Conservation (phyloP, 2,329 filamentous ascomycete genomes). For the Chaetomium sp. region DNA sequence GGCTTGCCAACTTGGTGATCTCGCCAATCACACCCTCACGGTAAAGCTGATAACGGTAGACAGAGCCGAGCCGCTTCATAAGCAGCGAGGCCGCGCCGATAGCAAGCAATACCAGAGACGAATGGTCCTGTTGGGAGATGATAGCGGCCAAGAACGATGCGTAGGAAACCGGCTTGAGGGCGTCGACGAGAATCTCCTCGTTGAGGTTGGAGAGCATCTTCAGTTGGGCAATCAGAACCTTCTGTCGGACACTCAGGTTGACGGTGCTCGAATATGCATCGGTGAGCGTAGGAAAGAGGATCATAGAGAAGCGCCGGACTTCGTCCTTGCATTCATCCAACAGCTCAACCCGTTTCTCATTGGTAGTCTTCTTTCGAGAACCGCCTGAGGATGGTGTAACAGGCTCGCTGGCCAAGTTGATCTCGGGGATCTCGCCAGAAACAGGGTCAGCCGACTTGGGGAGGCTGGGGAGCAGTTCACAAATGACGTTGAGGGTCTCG, state of each 20-base stretch:
- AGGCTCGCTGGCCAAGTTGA: slow-evolving; percentile 34
- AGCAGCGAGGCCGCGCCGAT: slow-evolving; percentile 86
- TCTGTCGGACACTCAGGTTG: slow-evolving; percentile 88
- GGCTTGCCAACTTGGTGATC: slow-evolving; percentile 69
- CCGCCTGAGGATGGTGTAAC: slow-evolving; percentile 35
- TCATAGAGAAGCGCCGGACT: slow-evolving; percentile 85
- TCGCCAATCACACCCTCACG: slow-evolving; percentile 93
- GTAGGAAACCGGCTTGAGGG: slow-evolving; percentile 82
- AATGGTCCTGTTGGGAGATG: slow-evolving; percentile 88
- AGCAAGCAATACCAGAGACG: slow-evolving; percentile 76
- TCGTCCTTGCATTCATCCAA: slow-evolving; percentile 77
- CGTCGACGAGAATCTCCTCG: slow-evolving; percentile 73
- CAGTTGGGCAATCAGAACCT: slow-evolving; percentile 88
- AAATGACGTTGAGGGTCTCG: slow-evolving; percentile 95
- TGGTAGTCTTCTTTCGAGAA: slow-evolving; percentile 51
- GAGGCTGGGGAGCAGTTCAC: slow-evolving; percentile 78
- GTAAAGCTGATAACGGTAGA: slow-evolving; percentile 95
- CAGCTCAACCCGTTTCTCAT: slow-evolving; percentile 76
- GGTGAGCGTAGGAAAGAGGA: slow-evolving; percentile 88
- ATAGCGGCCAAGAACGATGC: slow-evolving; percentile 94
- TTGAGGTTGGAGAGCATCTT: slow-evolving; percentile 99
- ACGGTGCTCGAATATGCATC: slow-evolving; percentile 98
- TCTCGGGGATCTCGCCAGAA: slow-evolving; percentile 39
- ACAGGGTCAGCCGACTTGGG: slow-evolving; percentile 47
- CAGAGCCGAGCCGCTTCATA: slow-evolving; percentile 71